Evolutionary conservation across 257 asterid genomes (phyloP).

Genomic region (Linderniella brevidens): DNA sequence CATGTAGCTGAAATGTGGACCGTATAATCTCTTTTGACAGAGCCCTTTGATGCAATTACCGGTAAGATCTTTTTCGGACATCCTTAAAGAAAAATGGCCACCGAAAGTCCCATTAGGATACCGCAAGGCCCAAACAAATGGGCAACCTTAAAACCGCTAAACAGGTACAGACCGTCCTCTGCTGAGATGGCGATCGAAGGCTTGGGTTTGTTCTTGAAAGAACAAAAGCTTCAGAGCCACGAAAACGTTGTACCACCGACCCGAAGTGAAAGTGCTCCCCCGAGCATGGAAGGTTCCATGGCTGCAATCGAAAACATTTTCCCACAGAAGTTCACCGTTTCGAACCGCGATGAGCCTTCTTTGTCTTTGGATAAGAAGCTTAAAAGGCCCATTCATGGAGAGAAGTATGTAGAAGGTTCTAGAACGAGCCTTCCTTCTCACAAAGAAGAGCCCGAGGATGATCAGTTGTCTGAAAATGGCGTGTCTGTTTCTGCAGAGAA

Average conservation of each 20-base stretch:
- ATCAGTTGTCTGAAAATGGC: conserved; percentile 18
- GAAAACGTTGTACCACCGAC: conserved; percentile 22
- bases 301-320: conserved; percentile 21
- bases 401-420: conserved; percentile 8
- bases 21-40: too few species aligned
- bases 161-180: conserved; percentile 19
- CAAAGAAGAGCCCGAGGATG: conserved; percentile 30
- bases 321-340: conserved; percentile 11
- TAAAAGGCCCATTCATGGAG: conserved; percentile 1
- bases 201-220: conserved; percentile 22
- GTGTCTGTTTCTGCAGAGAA: conserved; percentile 10
- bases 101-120: conserved; percentile 29
- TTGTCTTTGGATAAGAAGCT: background rate
- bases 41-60: too few species aligned
- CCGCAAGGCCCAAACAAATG: conserved; percentile 20
- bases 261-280: conserved; percentile 45
- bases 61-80: too few species aligned
- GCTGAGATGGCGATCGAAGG: conserved; percentile 18
- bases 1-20: too few species aligned
- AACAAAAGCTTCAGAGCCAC: conserved; percentile 17
- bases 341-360: background rate
- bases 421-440: conserved; percentile 20
- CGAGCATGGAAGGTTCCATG: conserved; percentile 39
- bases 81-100: conserved; percentile 16
- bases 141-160: conserved; percentile 14